Evolutionary conservation across 129 eudicot species (phyloP).

Genomic region (Centella asiatica): DNA sequence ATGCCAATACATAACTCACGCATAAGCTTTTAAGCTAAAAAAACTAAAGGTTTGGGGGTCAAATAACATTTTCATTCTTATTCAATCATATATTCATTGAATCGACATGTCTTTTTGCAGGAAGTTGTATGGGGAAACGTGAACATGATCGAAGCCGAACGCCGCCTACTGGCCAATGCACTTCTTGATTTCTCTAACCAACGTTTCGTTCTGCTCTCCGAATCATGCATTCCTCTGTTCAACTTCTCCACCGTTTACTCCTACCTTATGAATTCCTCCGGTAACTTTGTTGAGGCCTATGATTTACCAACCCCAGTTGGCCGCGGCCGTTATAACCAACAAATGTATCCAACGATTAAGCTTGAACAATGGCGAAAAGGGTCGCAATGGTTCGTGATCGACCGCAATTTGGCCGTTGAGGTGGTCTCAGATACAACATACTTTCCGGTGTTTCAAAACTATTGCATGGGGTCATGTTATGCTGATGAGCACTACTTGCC

Average conservation of each 20-base stretch:
- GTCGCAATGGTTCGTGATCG: conserved; percentile 81
- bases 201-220: conserved; percentile 72
- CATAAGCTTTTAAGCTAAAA: too few species aligned
- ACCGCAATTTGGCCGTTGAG: conserved; percentile 49
- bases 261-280: conserved; percentile 53
- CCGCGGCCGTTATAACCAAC: conserved; percentile 56
- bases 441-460: conserved; percentile 49
- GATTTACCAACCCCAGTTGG: conserved; percentile 58
- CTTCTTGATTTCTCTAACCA: conserved; percentile 76
- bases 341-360: conserved; percentile 46
- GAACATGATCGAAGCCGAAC: conserved; percentile 86
- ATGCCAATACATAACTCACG: too few species aligned
- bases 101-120: too few species aligned
- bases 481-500: conserved; percentile 91
- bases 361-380: conserved; percentile 83
- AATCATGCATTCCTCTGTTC: conserved; percentile 77
- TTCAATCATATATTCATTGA: too few species aligned
- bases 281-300: conserved; percentile 59
- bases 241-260: conserved; percentile 70
- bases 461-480: conserved; percentile 57
- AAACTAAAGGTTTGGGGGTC: too few species aligned
- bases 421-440: conserved; percentile 52
- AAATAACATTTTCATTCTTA: too few species aligned
- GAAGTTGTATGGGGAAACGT: conserved; percentile 72
- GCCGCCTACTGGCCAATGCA: conserved; percentile 74